Evolutionary conservation across 2,329 filamentous ascomycete genomes (phyloP), one percentile per base, ranked within the genome.

Genomic region (Dendryphion nanum): DNA sequence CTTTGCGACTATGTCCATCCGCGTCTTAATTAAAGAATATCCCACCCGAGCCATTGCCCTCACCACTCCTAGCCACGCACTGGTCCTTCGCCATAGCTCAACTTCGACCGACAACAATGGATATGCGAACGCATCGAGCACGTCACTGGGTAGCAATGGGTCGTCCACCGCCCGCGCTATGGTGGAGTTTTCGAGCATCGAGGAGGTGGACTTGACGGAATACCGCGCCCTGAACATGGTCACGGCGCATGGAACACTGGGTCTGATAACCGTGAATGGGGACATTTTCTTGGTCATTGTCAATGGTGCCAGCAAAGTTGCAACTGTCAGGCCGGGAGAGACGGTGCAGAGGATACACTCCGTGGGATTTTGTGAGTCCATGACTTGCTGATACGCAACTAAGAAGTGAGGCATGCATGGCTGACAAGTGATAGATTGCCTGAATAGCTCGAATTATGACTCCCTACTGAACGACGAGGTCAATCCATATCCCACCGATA

Each of bases 201-300:
- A 81, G 23, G 73, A 78, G 31, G 73, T 82, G 39, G 78, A 93
- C 46, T 72, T 95, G 42, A 77, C 74, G 53, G 85, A 89, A 47
- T 96, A 91, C 67, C 81, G 87, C 30, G 76, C 83, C 10, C 71
- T 96, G 42, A 86, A 82, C 19, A 78, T 82, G 14, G 75, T 86
- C 32, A 82, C 83, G 13, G 85, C 90, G 21, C 83, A 89, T 60
- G 91, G 91, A 38, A 97, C 90, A 0, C 72, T 97, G 31, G 91
- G 91, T 2, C 72, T 97, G 45, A 91, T 96, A 52, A 85, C 89
- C 1, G 78, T 95, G 45, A 81, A 83, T 46, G 77, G 81, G 42
- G 89, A 96, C 70, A 83, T 96, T 12, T 97, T 97, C 63, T 73
- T 97, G 13, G 93, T 89, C 44, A 85, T 96, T 40, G 86, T 97